Base-by-base conservation (phyloP, 106 monocot genomes). In the Dendrobium nobile region DNA sequence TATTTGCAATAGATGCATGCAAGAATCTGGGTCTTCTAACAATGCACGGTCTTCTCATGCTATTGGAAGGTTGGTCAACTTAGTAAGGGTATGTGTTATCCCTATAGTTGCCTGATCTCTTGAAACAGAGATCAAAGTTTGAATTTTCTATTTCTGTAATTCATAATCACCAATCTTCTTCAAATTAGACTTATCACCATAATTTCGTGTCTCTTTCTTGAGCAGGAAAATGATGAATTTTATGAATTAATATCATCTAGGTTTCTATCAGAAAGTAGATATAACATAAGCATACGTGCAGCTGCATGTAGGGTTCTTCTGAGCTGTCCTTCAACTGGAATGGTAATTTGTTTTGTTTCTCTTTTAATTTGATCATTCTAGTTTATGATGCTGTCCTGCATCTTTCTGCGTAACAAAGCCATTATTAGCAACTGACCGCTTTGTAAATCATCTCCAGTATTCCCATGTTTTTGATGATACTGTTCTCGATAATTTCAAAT, bases 151-250 rank as follows among this genome's bases (percentile, higher is more conserved):
- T 42, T 84, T 47, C 0, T 28, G 9, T 33, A 72, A 28, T 82
- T 58, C 48, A 20, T 4, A 2, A 26, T 26, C 9, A 37, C 18
- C 19, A n/a, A 18, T 15, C 27, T 33, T 40, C 13, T 75, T 68
- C 20, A 73, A 45, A 15, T n/a, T 75, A 43, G 17, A 10, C 43
- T 75, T 79, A 59, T 54, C 42, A 37, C 15, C 73, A 44, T 28
- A 19, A 24, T 18, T 42, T 77, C 24, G 5, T 59, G 3, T 59
- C 44, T 11, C 76, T 73, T 74, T 64, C 59, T 73, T 80, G 54
- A 47, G 27, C 87, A 98, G 98, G 95, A 98, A 40, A 92, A 95
- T 84, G 95, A 93, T 82, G 95, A 95, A 13, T 95, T 98, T 78
- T 91, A 91, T 40, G 92, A 92, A 78, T 88, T 89, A 65, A 78